These are phyloP conservation scores for Picea sitchensis DNA, from an alignment of 75 land plant genomes.

Conservation along the genomic window DNA sequence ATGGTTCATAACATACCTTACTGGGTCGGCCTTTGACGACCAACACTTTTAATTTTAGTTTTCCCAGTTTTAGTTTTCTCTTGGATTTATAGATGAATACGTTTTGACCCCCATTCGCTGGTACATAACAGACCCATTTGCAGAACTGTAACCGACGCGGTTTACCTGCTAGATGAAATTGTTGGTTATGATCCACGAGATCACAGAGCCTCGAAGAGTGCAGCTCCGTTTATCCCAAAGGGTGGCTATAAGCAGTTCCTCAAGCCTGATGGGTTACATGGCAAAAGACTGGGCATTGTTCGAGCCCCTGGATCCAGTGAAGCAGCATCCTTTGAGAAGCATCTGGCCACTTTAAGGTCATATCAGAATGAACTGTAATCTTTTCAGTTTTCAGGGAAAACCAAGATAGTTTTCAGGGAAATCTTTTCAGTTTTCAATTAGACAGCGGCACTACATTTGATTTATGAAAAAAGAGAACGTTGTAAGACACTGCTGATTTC, in stretches of 20 bases:
- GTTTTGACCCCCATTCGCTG: not conserved
- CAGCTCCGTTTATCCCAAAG: conserved; percentile 39
- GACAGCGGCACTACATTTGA: not conserved
- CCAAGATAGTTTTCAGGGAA: not conserved
- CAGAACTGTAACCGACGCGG: conserved; percentile 67
- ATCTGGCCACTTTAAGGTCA: conserved; percentile 28
- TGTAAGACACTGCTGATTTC: not conserved
- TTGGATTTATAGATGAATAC: conserved; percentile 4
- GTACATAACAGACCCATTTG: conserved; percentile 48
- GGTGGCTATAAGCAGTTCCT: conserved; percentile 70
- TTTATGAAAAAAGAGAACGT: not conserved
- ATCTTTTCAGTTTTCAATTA: not conserved
- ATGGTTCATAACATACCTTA: too few species aligned
- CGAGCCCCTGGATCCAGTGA: conserved; percentile 9
- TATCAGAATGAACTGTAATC: not conserved
- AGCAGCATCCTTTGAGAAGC: conserved; percentile 8
- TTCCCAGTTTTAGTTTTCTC: not conserved
- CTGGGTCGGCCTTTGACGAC: too few species aligned
- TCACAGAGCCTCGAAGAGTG: conserved; percentile 31
- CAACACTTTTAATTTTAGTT: too few species aligned
- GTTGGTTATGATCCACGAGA: conserved; percentile 53
- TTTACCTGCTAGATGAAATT: conserved; percentile 53
- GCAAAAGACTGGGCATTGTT: conserved; percentile 56
- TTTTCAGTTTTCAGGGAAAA: not conserved
- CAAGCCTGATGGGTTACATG: conserved; percentile 38